Conservation (phyloP, 1,284 basidiomycete species). For the Ustilago curta region DNA sequence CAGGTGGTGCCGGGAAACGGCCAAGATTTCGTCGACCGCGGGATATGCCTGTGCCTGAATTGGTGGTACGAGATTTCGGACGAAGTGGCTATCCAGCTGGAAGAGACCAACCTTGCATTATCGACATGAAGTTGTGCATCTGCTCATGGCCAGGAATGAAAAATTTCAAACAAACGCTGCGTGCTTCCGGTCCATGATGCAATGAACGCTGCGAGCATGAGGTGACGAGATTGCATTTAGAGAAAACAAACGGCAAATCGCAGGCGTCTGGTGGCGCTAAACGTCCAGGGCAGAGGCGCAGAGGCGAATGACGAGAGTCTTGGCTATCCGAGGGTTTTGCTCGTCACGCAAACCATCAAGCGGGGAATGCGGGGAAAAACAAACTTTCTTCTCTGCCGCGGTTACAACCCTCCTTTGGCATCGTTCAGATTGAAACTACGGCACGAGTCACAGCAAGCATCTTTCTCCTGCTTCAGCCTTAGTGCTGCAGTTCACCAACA, state of each 20-base stretch:
- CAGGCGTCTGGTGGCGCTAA: not conserved
- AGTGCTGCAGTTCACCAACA: too few species aligned
- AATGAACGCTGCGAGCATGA: too few species aligned
- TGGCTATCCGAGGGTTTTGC: not conserved
- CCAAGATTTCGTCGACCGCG: conserved; percentile 16
- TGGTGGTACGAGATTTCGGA: conserved; percentile 64
- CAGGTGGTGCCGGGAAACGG: conserved; percentile 16
- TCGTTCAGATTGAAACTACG: not conserved
- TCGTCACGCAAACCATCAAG: not conserved
- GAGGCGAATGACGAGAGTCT: not conserved
- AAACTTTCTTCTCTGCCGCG: conserved; percentile 11
- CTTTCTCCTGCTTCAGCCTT: not conserved
- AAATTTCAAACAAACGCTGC: too few species aligned
- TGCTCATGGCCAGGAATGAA: not conserved
- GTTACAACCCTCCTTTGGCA: conserved; percentile 4
- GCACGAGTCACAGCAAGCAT: not conserved
- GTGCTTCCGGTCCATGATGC: too few species aligned
- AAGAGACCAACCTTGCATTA: conserved; percentile 29
- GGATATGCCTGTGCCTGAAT: conserved; percentile 61
- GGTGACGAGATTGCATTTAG: too few species aligned
- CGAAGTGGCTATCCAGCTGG: conserved; percentile 38
- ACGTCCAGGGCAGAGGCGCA: too few species aligned
- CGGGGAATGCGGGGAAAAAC: conserved; percentile 29
- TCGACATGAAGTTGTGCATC: conserved; percentile 1
- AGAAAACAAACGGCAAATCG: too few species aligned